phyloP scores from a whole-genome alignment of 371 early-diverging fungal species.

The Actinomortierella wolfii region DNA sequence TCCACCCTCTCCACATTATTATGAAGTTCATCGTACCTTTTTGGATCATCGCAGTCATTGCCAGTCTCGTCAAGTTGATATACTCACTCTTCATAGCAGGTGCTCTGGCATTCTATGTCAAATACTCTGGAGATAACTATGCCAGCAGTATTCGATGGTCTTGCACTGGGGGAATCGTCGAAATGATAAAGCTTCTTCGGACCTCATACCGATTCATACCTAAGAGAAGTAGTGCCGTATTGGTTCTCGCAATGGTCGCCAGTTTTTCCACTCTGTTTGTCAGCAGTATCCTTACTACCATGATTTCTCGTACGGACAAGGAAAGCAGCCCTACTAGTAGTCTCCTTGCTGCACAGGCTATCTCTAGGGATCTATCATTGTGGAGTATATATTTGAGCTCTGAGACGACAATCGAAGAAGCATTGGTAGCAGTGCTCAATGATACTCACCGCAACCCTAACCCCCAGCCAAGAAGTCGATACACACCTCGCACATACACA shows the following conservation, averaged over 20 bases:
- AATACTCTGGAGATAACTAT: neutral
- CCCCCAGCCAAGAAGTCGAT: neutral
- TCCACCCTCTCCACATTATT: too few species aligned
- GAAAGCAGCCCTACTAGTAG: neutral
- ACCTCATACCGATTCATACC: conserved; percentile 1
- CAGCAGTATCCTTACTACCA: neutral
- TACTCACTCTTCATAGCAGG: conserved; percentile 2
- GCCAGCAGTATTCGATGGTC: conserved; percentile 15
- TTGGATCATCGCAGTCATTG: too few species aligned
- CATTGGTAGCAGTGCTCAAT: conserved; percentile 1
- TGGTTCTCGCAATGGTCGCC: neutral
- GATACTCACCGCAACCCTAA: conserved; percentile 1
- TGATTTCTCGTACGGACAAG: conserved; percentile 2
- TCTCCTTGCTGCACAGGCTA: too few species aligned
- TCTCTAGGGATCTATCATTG: too few species aligned
- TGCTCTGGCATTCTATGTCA: neutral
- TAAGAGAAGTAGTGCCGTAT: neutral
- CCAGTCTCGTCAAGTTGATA: conserved; percentile 2
- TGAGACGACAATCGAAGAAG: neutral
- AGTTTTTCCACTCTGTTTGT: neutral
- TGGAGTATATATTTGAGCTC: conserved; percentile 1
- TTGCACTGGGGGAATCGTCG: conserved; percentile 8
- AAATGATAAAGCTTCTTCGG: conserved; percentile 3
- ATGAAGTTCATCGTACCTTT: too few species aligned
- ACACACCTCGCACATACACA: conserved; percentile 4